phyloP scores from a whole-genome alignment of 768 basidiomycete genomes.

The Tulasnella sp. region DNA sequence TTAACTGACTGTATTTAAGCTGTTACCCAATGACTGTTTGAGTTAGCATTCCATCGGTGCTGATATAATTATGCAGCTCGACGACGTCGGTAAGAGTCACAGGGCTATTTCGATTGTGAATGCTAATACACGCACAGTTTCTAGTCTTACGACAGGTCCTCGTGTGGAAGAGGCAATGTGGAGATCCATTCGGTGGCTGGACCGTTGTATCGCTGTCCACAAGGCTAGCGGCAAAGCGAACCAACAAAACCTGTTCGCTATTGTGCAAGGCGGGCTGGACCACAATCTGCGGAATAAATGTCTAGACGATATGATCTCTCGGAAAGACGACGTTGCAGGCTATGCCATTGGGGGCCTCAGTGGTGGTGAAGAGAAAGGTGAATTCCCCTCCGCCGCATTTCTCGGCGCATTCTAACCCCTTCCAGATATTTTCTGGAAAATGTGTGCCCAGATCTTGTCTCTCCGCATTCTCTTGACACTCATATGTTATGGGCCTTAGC shows the following conservation, averaged over 20 bases:
- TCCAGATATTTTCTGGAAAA: conserved; percentile 75
- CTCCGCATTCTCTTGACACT: conserved; percentile 23
- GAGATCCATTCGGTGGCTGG: conserved; percentile 84
- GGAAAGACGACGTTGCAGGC: conserved; percentile 73
- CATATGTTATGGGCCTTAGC: conserved; percentile 35
- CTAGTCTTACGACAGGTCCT: conserved; percentile 73
- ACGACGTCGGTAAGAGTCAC: conserved; percentile 70
- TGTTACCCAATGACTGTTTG: background rate
- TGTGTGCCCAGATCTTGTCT: conserved; percentile 47
- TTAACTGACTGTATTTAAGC: too few species aligned
- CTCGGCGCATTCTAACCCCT: background rate
- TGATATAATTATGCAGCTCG: conserved; percentile 93
- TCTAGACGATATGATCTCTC: conserved; percentile 73
- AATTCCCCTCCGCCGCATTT: conserved; percentile 19
- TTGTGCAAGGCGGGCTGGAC: conserved; percentile 85
- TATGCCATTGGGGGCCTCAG: conserved; percentile 88
- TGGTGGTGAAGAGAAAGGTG: conserved; percentile 89
- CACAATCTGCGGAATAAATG: conserved; percentile 66
- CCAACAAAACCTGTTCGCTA: conserved; percentile 83
- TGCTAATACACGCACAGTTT: conserved; percentile 46
- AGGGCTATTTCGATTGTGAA: background rate
- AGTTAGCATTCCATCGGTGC: conserved; percentile 87
- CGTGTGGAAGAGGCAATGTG: conserved; percentile 84
- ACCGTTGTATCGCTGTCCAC: conserved; percentile 78
- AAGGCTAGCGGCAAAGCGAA: conserved; percentile 58